Evolutionary conservation across 352 stramenopile species (phyloP).

Genomic region (Globisporangium camurandrum): DNA sequence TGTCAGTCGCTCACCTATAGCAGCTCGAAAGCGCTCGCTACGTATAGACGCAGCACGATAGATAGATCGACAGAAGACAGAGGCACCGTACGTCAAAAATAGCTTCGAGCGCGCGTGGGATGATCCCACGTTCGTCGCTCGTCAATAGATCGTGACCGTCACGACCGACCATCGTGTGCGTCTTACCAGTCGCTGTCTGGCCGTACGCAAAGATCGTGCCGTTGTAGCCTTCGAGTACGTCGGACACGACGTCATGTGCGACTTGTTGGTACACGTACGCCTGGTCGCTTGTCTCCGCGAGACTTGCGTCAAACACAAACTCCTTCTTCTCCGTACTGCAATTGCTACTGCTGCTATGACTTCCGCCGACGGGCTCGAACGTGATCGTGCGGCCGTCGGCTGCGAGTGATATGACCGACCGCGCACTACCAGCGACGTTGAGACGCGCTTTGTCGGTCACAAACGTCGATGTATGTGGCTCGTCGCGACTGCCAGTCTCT

Average conservation of each 20-base stretch:
- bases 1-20: background rate
- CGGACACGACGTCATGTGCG: conserved; percentile 44
- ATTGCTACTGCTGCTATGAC: conserved; percentile 7
- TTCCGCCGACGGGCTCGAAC: conserved; percentile 12
- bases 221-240: conserved; percentile 61
- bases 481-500: conserved; percentile 5
- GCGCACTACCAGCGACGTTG: conserved; percentile 11
- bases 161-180: conserved; percentile 57
- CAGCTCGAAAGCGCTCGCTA: background rate
- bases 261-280: conserved; percentile 41
- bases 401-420: conserved; percentile 20
- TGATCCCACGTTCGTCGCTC: conserved; percentile 36
- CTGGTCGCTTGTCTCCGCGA: conserved; percentile 32
- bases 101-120: conserved; percentile 51
- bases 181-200: conserved; percentile 61
- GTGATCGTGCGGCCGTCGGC: conserved; percentile 21
- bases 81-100: conserved; percentile 37
- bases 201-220: conserved; percentile 65
- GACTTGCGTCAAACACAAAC: conserved; percentile 55
- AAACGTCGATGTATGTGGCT: conserved; percentile 33
- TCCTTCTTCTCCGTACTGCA: conserved; percentile 23
- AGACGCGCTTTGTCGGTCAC: conserved; percentile 50
- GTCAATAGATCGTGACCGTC: conserved; percentile 19
- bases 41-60: background rate
- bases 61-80: no score